Evolutionary conservation across 1,284 basidiomycete species (phyloP).

Genomic region (Fomes fomentarius): DNA sequence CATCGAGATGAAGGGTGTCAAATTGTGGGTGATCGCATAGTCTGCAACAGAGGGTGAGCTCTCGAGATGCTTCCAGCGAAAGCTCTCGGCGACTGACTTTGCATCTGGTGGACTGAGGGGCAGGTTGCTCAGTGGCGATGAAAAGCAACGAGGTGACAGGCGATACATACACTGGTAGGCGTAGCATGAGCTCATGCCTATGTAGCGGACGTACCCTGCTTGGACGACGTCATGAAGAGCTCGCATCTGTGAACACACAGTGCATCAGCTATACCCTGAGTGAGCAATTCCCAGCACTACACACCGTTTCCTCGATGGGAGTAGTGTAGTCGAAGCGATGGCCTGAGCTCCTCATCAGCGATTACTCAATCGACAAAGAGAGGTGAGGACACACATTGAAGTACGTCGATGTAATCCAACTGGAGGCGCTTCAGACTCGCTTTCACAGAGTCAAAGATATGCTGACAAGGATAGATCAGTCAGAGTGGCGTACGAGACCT

Average conservation of each 20-base stretch:
- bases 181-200: conserved; percentile 44
- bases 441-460: conserved; percentile 46
- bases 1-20: conserved; percentile 58
- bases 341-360: conserved; percentile 1
- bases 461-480: conserved; percentile 25
- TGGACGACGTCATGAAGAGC: conserved; percentile 37
- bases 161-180: conserved; percentile 39
- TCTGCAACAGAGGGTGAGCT: conserved; percentile 17
- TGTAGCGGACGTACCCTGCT: conserved; percentile 39
- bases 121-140: not conserved
- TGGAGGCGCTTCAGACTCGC: conserved; percentile 41
- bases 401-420: conserved; percentile 46
- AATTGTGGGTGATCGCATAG: conserved; percentile 40
- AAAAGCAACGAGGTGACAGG: not conserved
- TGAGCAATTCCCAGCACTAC: not conserved
- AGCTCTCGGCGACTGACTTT: conserved; percentile 39
- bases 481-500: not conserved
- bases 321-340: conserved; percentile 24
- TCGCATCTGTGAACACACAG: too few species aligned
- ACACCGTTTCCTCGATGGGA: conserved; percentile 28
- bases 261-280: too few species aligned
- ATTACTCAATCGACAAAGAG: not conserved
- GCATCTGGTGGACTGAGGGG: conserved; percentile 38
- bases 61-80: conserved; percentile 43
- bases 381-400: conserved; percentile 26